Evolutionary conservation across 805 yeast genomes (phyloP), one percentile per base, ranked within the genome.

Genomic region (Candida tallmaniae): DNA sequence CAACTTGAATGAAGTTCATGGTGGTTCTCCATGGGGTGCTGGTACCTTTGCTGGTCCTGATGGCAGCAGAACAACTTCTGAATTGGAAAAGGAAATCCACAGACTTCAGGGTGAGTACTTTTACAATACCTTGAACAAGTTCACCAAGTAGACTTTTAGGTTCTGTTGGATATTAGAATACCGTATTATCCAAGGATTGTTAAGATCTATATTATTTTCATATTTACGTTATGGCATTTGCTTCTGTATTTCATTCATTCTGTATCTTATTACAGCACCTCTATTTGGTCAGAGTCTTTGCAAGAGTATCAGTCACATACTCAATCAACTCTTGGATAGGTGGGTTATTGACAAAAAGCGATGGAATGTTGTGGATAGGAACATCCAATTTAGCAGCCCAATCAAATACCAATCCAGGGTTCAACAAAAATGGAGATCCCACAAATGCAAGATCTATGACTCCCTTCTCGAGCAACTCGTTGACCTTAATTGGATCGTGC

Each of bases 11-110:
- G 89, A 80, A 62, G 69, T 73, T 38, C 89, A 81, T 54, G 95
- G 94, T 49, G 81, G 83, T 49, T 75, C 89, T 35, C 75, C 95
- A 34, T 86, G 87, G 83, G 94, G 94, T 61, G 87, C 95, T 27
- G 93, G 90, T 52, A 65, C 84, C 37, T 69, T 72, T 46, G 86
- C 94, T 22, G 89, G 82, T 44, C 63, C 76, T 18, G 86, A 81
- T 52, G 95, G 94, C 47, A 73, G 86, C 25, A 78, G 90, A 68
- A 60, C 56, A 44, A 83, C 88, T 29, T 53, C 77, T 36, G 73
- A 63, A 34, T 60, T 76, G 44, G 95, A 85, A 65, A 65, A 76
- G 58, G 67, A 70, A 46, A 53, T 80, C 42, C 89, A 83, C 35
- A 58, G 56, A 35, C 65, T 65, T 44, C 95, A 85, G 67, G 95